phyloP scores from a whole-genome alignment of 306 rosid species.

The Cicer judaicum region DNA sequence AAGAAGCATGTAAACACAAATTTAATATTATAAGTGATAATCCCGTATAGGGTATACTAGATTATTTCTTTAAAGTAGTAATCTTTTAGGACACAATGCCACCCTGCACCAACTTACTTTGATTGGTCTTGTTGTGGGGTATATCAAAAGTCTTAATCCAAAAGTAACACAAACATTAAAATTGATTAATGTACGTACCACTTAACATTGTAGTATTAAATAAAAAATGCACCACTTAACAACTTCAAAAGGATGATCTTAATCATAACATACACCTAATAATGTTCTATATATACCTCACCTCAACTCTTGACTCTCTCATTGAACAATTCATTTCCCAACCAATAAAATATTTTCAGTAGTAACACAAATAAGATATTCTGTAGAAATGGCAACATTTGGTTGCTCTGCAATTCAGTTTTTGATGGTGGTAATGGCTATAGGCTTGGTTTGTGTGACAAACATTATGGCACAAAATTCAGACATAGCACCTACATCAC shows the following conservation, averaged over 20 bases:
- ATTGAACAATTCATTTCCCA: constrained; percentile 31
- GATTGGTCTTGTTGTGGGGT: constrained; percentile 54
- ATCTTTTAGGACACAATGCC: constrained; percentile 43
- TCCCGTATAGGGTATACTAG: neutral
- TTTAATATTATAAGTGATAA: no score
- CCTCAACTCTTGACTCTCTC: constrained; percentile 41
- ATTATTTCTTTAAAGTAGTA: constrained; percentile 33
- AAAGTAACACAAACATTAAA: constrained; percentile 48
- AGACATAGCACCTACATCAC: constrained; percentile 56
- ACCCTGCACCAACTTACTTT: constrained; percentile 43
- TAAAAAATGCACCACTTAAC: constrained; percentile 41
- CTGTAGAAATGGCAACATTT: constrained; percentile 53
- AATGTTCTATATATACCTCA: constrained; percentile 50
- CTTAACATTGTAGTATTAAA: no score
- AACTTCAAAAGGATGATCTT: constrained; percentile 38
- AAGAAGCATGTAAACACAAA: no score
- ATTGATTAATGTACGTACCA: constrained; percentile 40
- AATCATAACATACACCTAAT: constrained; percentile 1
- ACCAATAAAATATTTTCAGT: constrained; percentile 21
- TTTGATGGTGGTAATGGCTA: constrained; percentile 40
- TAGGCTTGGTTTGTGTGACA: constrained; percentile 45
- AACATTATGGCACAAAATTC: constrained; percentile 49
- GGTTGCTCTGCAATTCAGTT: constrained; percentile 30
- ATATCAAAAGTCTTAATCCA: constrained; percentile 46
- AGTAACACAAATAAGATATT: constrained; percentile 22